These are phyloP conservation scores for Zygosaccharomyces lentus DNA, from an alignment of 805 yeast genomes.

Conservation along the genomic window DNA sequence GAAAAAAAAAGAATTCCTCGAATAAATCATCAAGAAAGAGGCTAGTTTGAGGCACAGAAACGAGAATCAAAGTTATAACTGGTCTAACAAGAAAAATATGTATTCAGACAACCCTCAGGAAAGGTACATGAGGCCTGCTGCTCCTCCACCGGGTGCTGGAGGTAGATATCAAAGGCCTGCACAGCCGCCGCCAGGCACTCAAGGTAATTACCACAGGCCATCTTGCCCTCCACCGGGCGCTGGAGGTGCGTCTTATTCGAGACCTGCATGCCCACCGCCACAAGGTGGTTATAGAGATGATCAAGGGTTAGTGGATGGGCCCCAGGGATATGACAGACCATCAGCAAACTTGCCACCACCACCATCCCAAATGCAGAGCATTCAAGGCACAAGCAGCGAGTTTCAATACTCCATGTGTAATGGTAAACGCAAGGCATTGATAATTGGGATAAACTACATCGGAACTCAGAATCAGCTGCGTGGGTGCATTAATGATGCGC, in stretches of 20 bases:
- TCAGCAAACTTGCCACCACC: conserved; percentile 18
- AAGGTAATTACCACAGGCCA: conserved; percentile 2
- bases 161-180: conserved; percentile 18
- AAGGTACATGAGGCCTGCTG: conserved; percentile 18
- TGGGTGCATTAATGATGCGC: conserved; percentile 80
- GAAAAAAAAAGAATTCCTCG: background rate
- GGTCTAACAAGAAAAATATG: background rate
- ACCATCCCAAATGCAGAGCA: conserved; percentile 24
- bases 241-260: conserved; percentile 13
- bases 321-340: conserved; percentile 22
- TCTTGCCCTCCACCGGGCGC: conserved; percentile 7
- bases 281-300: conserved; percentile 1
- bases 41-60: background rate
- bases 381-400: conserved; percentile 24
- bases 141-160: conserved; percentile 12
- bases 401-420: conserved; percentile 65
- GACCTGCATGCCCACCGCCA: conserved; percentile 18
- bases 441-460: conserved; percentile 75
- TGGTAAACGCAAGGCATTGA: conserved; percentile 68
- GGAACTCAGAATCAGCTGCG: conserved; percentile 57
- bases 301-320: conserved; percentile 16
- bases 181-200: conserved; percentile 18
- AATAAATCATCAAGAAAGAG: background rate
- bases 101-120: conserved; percentile 11
- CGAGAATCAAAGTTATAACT: background rate